These are phyloP conservation scores for Curvularia verruculosa DNA, from an alignment of 2,329 filamentous ascomycete genomes.

Conservation along the genomic window DNA sequence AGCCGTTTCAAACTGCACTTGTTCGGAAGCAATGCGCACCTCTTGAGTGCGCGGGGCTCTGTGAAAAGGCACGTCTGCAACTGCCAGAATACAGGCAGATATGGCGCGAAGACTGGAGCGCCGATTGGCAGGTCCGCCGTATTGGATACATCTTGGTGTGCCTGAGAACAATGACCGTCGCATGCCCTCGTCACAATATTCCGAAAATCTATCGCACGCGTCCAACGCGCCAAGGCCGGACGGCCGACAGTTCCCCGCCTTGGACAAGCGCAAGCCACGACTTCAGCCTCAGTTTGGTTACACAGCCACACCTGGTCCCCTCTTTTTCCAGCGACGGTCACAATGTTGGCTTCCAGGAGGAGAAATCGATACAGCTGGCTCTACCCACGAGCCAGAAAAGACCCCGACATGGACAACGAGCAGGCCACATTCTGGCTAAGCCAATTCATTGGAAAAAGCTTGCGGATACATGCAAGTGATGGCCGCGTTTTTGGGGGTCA, in stretches of 20 bases:
- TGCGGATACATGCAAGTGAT: constrained; percentile 82
- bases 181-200: constrained; percentile 7
- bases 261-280: constrained; percentile 13
- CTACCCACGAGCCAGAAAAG: constrained; percentile 23
- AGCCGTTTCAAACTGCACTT: neutral
- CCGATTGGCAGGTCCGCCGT: constrained; percentile 38
- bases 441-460: constrained; percentile 75
- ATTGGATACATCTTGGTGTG: constrained; percentile 39
- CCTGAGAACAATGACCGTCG: constrained; percentile 1
- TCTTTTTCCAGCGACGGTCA: constrained; percentile 15
- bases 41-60: constrained; percentile 28
- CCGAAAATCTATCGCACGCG: constrained; percentile 28
- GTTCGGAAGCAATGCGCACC: constrained; percentile 22
- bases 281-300: constrained; percentile 11
- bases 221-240: constrained; percentile 36
- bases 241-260: constrained; percentile 5
- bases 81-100: constrained; percentile 24
- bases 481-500: constrained; percentile 85
- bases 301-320: constrained; percentile 24
- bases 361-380: constrained; percentile 27
- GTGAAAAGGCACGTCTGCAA: constrained; percentile 41
- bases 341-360: constrained; percentile 16
- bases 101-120: constrained; percentile 22
- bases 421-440: constrained; percentile 63
- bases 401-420: constrained; percentile 55